A percentile compares a stretch with the other conserved stretches of the same genome.
phyloP scores from a whole-genome alignment of 257 asterid species.

The Echites panduratus region DNA sequence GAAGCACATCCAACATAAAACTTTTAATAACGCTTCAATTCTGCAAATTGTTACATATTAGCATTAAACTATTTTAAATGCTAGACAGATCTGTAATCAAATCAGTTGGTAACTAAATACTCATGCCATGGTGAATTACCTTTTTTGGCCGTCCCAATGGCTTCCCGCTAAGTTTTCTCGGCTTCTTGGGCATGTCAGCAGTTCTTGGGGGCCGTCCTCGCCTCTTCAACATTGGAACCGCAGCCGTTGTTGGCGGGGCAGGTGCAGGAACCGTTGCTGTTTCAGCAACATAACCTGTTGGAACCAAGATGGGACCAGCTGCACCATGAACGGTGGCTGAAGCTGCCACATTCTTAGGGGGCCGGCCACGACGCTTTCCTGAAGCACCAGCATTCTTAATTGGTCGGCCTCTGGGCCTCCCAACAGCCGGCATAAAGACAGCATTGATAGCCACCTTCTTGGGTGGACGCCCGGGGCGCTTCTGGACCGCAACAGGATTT shows the following conservation, averaged over 20 bases:
- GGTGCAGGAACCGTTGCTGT: slow-evolving; percentile 22
- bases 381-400: slow-evolving; percentile 14
- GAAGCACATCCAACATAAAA: neutral
- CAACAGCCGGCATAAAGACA: neutral
- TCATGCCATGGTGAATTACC: slow-evolving; percentile 34
- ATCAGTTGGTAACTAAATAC: neutral
- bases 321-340: slow-evolving; percentile 15
- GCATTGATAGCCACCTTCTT: slow-evolving; percentile 20
- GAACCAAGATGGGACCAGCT: slow-evolving; percentile 13
- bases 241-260: neutral
- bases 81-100: neutral
- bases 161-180: slow-evolving; percentile 51
- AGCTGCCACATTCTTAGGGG: slow-evolving; percentile 36
- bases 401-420: slow-evolving; percentile 3
- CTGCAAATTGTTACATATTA: no score
- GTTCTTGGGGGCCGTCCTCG: slow-evolving; percentile 68
- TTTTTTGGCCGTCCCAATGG: slow-evolving; percentile 80
- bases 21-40: no score
- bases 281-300: slow-evolving; percentile 20
- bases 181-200: slow-evolving; percentile 29
- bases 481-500: slow-evolving; percentile 3
- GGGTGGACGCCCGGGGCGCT: slow-evolving; percentile 73
- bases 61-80: neutral
- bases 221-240: slow-evolving; percentile 27
- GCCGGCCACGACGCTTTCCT: slow-evolving; percentile 69